Base-by-base conservation (phyloP, 306 rosid species). In the Urtica urens region DNA sequence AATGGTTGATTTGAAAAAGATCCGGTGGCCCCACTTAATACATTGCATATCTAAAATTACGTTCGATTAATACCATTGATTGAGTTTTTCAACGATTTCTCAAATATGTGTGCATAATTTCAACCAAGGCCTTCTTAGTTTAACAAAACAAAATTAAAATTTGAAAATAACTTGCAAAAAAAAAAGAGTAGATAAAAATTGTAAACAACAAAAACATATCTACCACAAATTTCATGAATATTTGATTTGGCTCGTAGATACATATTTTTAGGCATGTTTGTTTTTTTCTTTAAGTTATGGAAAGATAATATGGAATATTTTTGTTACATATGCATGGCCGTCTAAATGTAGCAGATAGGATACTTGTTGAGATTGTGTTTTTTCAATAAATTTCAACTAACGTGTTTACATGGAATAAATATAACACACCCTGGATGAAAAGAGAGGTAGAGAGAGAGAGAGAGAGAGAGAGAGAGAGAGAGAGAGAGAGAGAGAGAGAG, bases 1-100 rank as follows among this genome's bases (percentile, higher is more conserved):
- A 67, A 40, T 48, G 39, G 57, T 61, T 51, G 26, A 33, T 42
- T 78, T 65, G 78, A 73, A 71, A 75, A 49, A 63, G 70, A 72
- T 82, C 58, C 67, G 57, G 14, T 60, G 81, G 55, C 74, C 80
- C 78, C 76, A n/a, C n/a, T n/a, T n/a, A n/a, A n/a, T n/a, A n/a
- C n/a, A n/a, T n/a, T n/a, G n/a, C n/a, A n/a, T n/a, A n/a, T n/a
- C n/a, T n/a, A n/a, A n/a, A n/a, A n/a, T n/a, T n/a, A n/a, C n/a
- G n/a, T n/a, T n/a, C n/a, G n/a, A n/a, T n/a, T n/a, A n/a, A n/a
- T n/a, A n/a, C n/a, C n/a, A n/a, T n/a, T n/a, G n/a, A n/a, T n/a
- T n/a, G n/a, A n/a, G n/a, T n/a, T n/a, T n/a, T n/a, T n/a, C n/a
- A n/a, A n/a, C n/a, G n/a, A n/a, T n/a, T n/a, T n/a, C n/a, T n/a